A percentile compares a stretch with the other conserved stretches of the same genome.
These are phyloP conservation scores for Scedosporium dehoogii DNA, from an alignment of 2,329 filamentous ascomycete genomes.

Conservation along the genomic window DNA sequence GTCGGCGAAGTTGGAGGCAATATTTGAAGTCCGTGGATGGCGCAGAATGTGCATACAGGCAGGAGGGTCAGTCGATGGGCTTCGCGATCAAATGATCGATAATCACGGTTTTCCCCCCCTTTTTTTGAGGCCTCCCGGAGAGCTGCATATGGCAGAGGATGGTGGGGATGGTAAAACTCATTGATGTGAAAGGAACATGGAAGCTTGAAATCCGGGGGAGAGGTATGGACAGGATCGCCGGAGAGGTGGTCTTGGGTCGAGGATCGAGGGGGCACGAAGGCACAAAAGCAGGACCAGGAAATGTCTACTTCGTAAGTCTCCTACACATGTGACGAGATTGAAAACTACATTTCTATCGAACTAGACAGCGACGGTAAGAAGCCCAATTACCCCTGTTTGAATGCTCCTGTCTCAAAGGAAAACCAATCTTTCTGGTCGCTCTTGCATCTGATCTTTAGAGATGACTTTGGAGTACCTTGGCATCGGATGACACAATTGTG, in stretches of 20 bases:
- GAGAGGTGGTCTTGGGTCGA: no score
- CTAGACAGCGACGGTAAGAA: not conserved
- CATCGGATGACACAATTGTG: no score
- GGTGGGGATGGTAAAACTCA: not conserved
- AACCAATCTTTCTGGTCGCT: not conserved
- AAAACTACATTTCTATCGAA: not conserved
- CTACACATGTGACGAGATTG: no score
- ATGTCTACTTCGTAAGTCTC: no score
- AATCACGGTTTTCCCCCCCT: no score
- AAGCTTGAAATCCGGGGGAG: not conserved
- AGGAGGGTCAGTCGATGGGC: not conserved
- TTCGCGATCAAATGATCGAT: not conserved
- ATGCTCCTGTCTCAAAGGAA: not conserved
- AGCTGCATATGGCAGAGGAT: not conserved
- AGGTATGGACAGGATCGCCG: not conserved
- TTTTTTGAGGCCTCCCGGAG: not conserved
- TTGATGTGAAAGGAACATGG: not conserved
- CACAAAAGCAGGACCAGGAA: no score
- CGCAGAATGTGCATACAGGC: not conserved
- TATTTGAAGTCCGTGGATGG: not conserved
- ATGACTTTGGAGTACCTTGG: no score
- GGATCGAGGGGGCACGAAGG: no score
- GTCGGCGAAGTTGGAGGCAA: not conserved
- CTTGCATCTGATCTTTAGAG: not conserved
- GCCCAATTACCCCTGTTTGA: not conserved